These are phyloP conservation scores for Botrytis paeoniae DNA, from an alignment of 2,329 filamentous ascomycete genomes.

Conservation along the genomic window DNA sequence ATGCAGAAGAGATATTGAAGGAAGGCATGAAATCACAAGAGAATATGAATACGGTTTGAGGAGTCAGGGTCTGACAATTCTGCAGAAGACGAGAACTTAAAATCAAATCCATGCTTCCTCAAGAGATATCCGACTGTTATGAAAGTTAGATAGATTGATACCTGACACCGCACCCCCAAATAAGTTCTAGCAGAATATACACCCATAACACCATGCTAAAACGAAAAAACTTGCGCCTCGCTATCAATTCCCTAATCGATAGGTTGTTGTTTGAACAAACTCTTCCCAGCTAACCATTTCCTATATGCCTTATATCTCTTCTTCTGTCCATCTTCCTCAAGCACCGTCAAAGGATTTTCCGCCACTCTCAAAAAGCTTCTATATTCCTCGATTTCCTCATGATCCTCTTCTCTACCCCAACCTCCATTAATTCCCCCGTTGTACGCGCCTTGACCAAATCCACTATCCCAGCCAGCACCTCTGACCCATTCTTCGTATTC, in stretches of 20 bases:
- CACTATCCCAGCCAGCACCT: conserved; percentile 50
- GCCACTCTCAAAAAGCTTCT: conserved; percentile 71
- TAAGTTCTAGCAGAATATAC: background rate
- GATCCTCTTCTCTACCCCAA: conserved; percentile 49
- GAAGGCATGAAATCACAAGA: background rate
- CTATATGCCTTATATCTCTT: conserved; percentile 96
- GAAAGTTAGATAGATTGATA: background rate
- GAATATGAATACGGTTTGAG: background rate
- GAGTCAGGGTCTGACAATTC: accelerated
- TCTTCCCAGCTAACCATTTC: conserved; percentile 94
- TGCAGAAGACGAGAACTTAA: background rate
- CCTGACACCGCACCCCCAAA: background rate
- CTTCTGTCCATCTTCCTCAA: conserved; percentile 80
- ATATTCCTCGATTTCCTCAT: conserved; percentile 66
- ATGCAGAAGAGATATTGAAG: too few relatives aligned
- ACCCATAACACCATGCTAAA: background rate
- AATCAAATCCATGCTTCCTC: background rate
- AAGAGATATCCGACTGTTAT: background rate
- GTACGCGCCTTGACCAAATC: conserved; percentile 64
- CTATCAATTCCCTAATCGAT: conserved; percentile 40
- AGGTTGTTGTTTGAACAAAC: conserved; percentile 88
- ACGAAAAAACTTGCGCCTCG: background rate
- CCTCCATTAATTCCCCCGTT: conserved; percentile 68
- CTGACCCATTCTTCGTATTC: conserved; percentile 78
- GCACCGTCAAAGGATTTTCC: conserved; percentile 83